Evolutionary conservation across 192 early-diverging fungal species (phyloP).

Genomic region (Chytriomyces confervae): DNA sequence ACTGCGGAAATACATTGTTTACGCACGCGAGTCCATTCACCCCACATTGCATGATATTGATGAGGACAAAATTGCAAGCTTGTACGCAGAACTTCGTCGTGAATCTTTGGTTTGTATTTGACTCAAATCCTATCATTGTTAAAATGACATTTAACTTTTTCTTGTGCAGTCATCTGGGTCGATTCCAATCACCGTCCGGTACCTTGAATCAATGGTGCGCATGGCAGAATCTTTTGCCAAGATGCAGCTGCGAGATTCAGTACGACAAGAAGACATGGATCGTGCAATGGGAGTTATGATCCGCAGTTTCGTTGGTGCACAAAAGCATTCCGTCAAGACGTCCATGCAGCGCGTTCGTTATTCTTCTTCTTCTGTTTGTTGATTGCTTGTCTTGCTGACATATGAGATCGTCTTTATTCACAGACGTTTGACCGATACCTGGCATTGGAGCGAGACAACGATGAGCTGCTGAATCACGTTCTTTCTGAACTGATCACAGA

Average conservation of each 20-base stretch:
- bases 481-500: conserved; percentile 78
- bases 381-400: neutral
- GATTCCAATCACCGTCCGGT: conserved; percentile 81
- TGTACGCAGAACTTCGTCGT: conserved; percentile 90
- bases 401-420: neutral
- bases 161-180: conserved; percentile 51
- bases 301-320: conserved; percentile 88
- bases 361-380: neutral
- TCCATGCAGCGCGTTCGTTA: conserved; percentile 69
- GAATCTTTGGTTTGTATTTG: conserved; percentile 68
- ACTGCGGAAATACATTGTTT: conserved; percentile 85
- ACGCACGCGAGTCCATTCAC: conserved; percentile 79
- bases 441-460: conserved; percentile 73
- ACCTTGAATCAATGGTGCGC: conserved; percentile 82
- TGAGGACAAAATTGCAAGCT: conserved; percentile 83
- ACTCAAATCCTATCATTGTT: conserved; percentile 24
- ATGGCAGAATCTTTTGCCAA: conserved; percentile 89
- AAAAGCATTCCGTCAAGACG: conserved; percentile 91
- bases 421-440: conserved; percentile 87
- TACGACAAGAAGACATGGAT: conserved; percentile 89
- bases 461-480: conserved; percentile 79
- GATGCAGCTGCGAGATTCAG: conserved; percentile 94
- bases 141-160: conserved; percentile 53
- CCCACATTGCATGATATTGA: conserved; percentile 84
- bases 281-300: conserved; percentile 89